Evolutionary conservation across 345 rosid species (phyloP).

Genomic region (Citrus maxima): DNA sequence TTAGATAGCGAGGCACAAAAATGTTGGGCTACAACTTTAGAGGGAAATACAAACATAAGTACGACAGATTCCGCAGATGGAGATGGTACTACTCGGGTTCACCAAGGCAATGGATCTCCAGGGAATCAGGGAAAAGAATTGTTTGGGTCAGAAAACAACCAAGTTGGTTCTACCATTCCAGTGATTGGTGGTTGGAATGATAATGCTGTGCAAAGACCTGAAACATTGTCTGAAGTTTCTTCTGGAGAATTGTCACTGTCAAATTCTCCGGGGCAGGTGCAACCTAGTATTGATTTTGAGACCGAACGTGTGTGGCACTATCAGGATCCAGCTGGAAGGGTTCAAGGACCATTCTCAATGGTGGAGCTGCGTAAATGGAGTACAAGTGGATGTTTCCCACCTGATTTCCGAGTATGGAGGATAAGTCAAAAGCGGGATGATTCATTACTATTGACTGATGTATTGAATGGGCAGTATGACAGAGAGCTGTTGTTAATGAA

Average conservation of each 20-base stretch:
- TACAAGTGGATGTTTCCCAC: constrained; percentile 63
- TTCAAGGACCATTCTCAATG: constrained; percentile 89
- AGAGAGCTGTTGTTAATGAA: constrained; percentile 25
- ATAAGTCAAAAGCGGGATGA: constrained; percentile 52
- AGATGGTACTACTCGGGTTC: constrained; percentile 30
- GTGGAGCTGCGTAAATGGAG: constrained; percentile 74
- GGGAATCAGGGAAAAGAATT: constrained; percentile 18
- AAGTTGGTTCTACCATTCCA: constrained; percentile 24
- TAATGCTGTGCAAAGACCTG: constrained; percentile 11
- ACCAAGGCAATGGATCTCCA: constrained; percentile 22
- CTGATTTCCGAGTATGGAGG: constrained; percentile 72
- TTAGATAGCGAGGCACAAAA: constrained; percentile 34
- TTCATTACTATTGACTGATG: constrained; percentile 75
- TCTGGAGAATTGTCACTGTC: constrained; percentile 28
- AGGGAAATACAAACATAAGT: constrained; percentile 22
- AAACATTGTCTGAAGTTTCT: constrained; percentile 24
- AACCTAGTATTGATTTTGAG: constrained; percentile 41
- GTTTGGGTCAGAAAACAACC: constrained; percentile 21
- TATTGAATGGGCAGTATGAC: constrained; percentile 41
- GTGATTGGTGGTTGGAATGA: constrained; percentile 13
- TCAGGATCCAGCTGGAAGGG: constrained; percentile 73
- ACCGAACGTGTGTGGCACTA: constrained; percentile 69
- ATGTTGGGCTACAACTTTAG: constrained; percentile 26
- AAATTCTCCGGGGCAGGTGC: constrained; percentile 38
- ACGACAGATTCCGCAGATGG: constrained; percentile 25